Percentiles rank a stretch among this genome's conserved stretches.
Evolutionary conservation across 2,329 filamentous ascomycete genomes (phyloP).

Genomic region (Penicillium corylophilum): DNA sequence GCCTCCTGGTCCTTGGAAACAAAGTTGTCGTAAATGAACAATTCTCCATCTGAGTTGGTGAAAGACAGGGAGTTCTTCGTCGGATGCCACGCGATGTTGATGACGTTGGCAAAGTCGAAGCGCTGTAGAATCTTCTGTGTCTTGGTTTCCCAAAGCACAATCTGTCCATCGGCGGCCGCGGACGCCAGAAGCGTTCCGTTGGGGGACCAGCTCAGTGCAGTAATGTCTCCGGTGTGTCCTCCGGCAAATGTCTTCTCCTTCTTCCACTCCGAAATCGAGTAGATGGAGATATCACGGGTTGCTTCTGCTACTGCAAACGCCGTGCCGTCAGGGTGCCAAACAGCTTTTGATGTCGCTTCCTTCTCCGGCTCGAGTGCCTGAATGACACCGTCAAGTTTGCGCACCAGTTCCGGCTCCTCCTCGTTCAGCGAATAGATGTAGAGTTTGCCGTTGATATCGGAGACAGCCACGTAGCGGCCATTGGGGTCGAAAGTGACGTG

Average conservation of each 20-base stretch:
- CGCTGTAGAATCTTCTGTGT: constrained; percentile 78
- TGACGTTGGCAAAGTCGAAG: constrained; percentile 77
- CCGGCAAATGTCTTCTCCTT: constrained; percentile 75
- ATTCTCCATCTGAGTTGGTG: constrained; percentile 86
- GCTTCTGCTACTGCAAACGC: constrained; percentile 84
- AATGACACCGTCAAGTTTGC: constrained; percentile 83
- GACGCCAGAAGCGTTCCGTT: constrained; percentile 84
- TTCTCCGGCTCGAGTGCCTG: constrained; percentile 73
- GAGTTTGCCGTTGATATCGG: constrained; percentile 82
- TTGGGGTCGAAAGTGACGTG: constrained; percentile 85
- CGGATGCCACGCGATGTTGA: constrained; percentile 88
- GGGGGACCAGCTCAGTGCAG: constrained; percentile 85
- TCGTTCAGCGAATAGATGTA: constrained; percentile 84
- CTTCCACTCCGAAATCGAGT: constrained; percentile 88
- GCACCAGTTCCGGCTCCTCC: constrained; percentile 76
- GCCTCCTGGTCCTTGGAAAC: constrained; percentile 52
- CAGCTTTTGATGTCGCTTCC: constrained; percentile 70
- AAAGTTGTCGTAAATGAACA: constrained; percentile 75
- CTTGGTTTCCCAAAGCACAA: constrained; percentile 79
- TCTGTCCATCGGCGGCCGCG: constrained; percentile 51
- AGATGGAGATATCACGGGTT: constrained; percentile 77
- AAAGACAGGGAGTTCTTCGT: constrained; percentile 85
- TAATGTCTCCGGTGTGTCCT: constrained; percentile 81
- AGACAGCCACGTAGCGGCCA: constrained; percentile 72
- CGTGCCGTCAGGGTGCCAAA: constrained; percentile 93